phyloP scores from a whole-genome alignment of 1,139 yeast species.

The Geotrichum fermentans region DNA sequence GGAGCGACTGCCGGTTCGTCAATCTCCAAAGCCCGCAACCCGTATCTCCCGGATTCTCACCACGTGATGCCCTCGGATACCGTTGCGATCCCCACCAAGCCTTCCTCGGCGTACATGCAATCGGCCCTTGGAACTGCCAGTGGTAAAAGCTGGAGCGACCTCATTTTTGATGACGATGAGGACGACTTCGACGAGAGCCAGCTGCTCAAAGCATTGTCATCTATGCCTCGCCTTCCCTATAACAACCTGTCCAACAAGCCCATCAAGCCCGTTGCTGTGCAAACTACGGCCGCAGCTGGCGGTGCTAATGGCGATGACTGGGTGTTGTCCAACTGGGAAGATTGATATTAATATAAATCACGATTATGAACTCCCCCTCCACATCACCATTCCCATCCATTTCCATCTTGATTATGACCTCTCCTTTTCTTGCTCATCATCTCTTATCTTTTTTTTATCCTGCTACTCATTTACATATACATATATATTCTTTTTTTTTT shows the following conservation, averaged over 20 bases:
- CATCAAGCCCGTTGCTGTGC: background rate
- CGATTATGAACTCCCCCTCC: background rate
- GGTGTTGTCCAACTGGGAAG: constrained; percentile 4
- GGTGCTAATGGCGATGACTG: background rate
- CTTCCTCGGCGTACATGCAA: background rate
- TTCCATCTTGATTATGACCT: background rate
- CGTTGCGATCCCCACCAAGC: constrained; percentile 10
- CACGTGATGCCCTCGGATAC: constrained; percentile 6
- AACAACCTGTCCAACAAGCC: background rate
- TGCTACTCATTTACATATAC: too few species aligned
- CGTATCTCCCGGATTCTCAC: background rate
- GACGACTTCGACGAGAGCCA: constrained; percentile 28
- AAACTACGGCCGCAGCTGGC: background rate
- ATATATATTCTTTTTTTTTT: too few species aligned
- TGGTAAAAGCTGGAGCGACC: constrained; percentile 37
- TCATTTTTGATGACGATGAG: constrained; percentile 33
- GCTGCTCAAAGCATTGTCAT: constrained; percentile 4
- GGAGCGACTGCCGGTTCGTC: background rate
- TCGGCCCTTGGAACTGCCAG: background rate
- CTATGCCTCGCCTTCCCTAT: constrained; percentile 1
- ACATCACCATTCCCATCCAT: background rate
- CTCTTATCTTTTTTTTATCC: background rate
- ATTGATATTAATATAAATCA: background rate
- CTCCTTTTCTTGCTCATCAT: background rate
- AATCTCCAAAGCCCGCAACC: background rate